A percentile compares a stretch with the other conserved stretches of the same genome.
phyloP scores from a whole-genome alignment of 2,329 filamentous ascomycete species.

The Tricladium varicosporioides region DNA sequence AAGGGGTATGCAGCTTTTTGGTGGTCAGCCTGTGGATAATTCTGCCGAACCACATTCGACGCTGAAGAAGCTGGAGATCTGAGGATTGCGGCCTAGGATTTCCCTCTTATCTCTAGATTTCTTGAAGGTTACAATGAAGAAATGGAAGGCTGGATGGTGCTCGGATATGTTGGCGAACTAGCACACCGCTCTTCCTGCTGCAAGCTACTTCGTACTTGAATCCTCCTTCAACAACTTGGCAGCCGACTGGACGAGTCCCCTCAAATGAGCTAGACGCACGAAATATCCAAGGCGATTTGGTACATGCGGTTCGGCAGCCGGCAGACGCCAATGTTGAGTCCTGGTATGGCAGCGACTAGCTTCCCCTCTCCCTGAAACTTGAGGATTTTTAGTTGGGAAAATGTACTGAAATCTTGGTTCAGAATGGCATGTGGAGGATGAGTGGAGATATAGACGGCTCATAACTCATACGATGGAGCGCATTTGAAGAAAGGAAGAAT shows the following conservation, averaged over 20 bases:
- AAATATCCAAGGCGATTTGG: not conserved
- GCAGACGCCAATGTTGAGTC: not conserved
- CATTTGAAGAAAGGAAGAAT: too few species aligned
- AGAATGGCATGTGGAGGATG: too few species aligned
- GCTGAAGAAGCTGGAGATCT: not conserved
- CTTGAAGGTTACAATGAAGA: not conserved
- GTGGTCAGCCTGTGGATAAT: not conserved
- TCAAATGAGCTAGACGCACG: not conserved
- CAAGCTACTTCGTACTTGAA: too few species aligned
- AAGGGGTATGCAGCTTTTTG: not conserved
- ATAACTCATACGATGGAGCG: too few species aligned
- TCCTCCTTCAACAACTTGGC: too few species aligned
- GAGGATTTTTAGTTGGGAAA: not conserved
- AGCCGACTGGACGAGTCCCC: not conserved
- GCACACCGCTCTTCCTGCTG: not conserved
- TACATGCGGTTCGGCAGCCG: not conserved
- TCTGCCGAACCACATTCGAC: not conserved
- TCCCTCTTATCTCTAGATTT: too few species aligned
- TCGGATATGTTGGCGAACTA: not conserved
- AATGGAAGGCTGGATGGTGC: not conserved
- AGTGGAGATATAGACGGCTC: too few species aligned
- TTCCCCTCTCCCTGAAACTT: conserved; percentile 22
- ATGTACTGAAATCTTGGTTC: not conserved
- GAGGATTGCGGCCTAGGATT: too few species aligned
- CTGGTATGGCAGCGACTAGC: conserved; percentile 2